Conservation (phyloP, 2,329 filamentous ascomycete species). For the Sporothrix curviconia region DNA sequence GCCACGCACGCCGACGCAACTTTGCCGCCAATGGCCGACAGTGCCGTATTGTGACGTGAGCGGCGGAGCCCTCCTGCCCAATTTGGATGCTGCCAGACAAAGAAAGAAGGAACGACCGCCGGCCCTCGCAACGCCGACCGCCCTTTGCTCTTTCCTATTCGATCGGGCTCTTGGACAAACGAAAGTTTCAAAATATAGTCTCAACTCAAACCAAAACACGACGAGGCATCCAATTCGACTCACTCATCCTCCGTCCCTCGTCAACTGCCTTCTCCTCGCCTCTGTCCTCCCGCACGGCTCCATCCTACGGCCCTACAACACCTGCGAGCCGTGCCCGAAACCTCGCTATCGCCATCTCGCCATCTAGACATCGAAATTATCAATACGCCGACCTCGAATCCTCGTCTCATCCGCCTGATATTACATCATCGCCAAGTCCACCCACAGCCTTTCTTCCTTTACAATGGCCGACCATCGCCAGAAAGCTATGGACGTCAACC, state of each 20-base stretch:
- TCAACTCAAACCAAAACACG: background rate
- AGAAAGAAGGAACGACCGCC: background rate
- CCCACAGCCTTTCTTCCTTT: too few relatives aligned
- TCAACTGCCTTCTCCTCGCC: background rate
- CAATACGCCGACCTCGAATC: too few relatives aligned
- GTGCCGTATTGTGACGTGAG: background rate
- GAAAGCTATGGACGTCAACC: constrained; percentile 64
- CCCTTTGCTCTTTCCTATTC: background rate
- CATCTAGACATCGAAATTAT: too few relatives aligned
- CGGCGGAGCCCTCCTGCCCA: background rate
- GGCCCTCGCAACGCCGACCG: background rate
- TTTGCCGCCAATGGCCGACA: background rate
- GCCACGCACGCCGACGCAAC: background rate
- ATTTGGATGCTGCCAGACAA: background rate
- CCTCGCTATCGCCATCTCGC: too few relatives aligned
- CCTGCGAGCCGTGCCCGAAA: too few relatives aligned
- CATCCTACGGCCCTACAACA: background rate
- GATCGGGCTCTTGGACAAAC: background rate
- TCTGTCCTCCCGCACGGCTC: background rate
- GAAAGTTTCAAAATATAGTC: background rate
- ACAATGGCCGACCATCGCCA: constrained; percentile 36
- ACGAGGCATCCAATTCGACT: background rate
- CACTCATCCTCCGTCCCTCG: background rate
- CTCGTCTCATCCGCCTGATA: background rate
- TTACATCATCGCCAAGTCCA: too few relatives aligned